Percentiles rank a stretch among this genome's conserved stretches.
Evolutionary conservation across 768 basidiomycete species (phyloP).

Genomic region (Mycena floridula): DNA sequence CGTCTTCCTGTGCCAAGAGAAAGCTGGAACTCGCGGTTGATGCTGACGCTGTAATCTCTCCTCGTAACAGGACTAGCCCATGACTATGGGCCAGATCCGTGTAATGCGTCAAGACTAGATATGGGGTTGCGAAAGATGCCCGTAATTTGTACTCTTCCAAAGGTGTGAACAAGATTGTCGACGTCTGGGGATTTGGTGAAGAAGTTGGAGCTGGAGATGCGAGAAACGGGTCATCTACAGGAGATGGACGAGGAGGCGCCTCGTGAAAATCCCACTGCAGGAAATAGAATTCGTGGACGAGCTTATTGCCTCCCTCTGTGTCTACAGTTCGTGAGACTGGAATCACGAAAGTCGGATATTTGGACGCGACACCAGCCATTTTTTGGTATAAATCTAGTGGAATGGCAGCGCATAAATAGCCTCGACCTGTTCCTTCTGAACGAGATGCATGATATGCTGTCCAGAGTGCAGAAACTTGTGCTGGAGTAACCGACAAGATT

Average conservation of each 20-base stretch:
- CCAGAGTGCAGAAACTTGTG: slow-evolving; percentile 82
- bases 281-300: slow-evolving; percentile 74
- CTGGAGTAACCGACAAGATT: slow-evolving; percentile 54
- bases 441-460: slow-evolving; percentile 82
- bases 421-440: slow-evolving; percentile 74
- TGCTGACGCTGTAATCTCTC: slow-evolving; percentile 79
- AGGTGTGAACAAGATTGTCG: slow-evolving; percentile 89
- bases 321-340: slow-evolving; percentile 59
- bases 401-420: slow-evolving; percentile 79
- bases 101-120: slow-evolving; percentile 87
- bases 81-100: slow-evolving; percentile 81
- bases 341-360: slow-evolving; percentile 76
- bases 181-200: slow-evolving; percentile 39
- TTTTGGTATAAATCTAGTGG: slow-evolving; percentile 65
- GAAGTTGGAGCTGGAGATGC: slow-evolving; percentile 19
- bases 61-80: slow-evolving; percentile 78
- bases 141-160: slow-evolving; percentile 90
- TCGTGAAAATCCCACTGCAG: slow-evolving; percentile 89
- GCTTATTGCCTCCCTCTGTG: slow-evolving; percentile 21
- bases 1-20: slow-evolving; percentile 73
- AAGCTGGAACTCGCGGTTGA: slow-evolving; percentile 38
- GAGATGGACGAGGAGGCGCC: slow-evolving; percentile 52
- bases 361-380: slow-evolving; percentile 57
- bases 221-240: slow-evolving; percentile 40
- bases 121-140: slow-evolving; percentile 81